Evolutionary conservation across 148 eudicot genomes (phyloP), one percentile per base, ranked within the genome.

Genomic region (Drosera capensis): DNA sequence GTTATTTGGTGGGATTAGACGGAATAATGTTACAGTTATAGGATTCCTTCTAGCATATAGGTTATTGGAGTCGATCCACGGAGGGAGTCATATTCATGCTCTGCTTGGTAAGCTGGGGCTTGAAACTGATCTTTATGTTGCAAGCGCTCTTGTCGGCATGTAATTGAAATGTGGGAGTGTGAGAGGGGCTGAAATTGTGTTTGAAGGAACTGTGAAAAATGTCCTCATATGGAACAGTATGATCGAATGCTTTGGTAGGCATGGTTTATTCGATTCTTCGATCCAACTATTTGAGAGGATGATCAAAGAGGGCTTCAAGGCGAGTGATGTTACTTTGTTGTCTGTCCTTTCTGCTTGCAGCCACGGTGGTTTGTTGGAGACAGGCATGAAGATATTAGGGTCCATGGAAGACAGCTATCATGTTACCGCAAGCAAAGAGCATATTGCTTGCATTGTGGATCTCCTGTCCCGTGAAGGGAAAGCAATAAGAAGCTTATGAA

Each of bases 91-190:
- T 67, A 47, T 78, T 57, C 93, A 82, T 41, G 64, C 72, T 14
- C 55, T 72, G 38, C 55, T 75, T 25, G 63, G 62, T 45, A 64
- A 80, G 51, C 44, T 65, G 20, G 49, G 43, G 42, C 72, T 82
- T 12, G 62, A 56, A 23, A 36, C 25, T 31, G 70, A 75, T 53
- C 68, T 55, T 13, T 74, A 67, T 51, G 71, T 82, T 45, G 71
- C 77, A 7, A 70, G 64, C 58, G 77, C 86, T 23, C 69, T 82
- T 45, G 58, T 78, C 44, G 75, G 78, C 40, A 70, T 68, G 75
- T 82, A 82, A 56, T 70, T 82, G 1, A 82, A 65, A 68, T 72
- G 82, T 56, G 94, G 86, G 35, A 50, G 59, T 13, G 65, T 78
- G 7, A 38, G 31, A 47, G 46, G 66, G 17, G 82, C 86, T 38